phyloP scores from a whole-genome alignment of 345 rosid genomes.

The Hibiscus syriacus region DNA sequence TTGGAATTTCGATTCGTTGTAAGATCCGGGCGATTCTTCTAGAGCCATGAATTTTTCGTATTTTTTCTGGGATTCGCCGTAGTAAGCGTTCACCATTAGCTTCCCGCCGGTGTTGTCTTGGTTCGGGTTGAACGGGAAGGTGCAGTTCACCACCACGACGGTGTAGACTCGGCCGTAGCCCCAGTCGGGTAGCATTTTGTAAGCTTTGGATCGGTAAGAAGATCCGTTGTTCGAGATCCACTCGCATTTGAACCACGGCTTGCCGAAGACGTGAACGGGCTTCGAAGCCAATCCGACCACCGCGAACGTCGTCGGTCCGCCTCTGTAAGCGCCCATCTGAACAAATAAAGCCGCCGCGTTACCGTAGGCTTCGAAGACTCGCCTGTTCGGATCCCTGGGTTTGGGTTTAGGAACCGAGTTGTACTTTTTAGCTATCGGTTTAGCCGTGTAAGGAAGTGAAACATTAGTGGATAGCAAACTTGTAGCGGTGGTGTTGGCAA shows the following conservation, averaged over 20 bases:
- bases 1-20: slow-evolving; percentile 36
- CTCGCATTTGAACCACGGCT: slow-evolving; percentile 73
- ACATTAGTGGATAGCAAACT: neutral
- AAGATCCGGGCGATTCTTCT: slow-evolving; percentile 53
- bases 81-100: slow-evolving; percentile 59
- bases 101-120: slow-evolving; percentile 54
- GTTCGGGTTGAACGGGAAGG: slow-evolving; percentile 49
- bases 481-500: slow-evolving; percentile 5
- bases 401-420: slow-evolving; percentile 11
- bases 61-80: slow-evolving; percentile 35
- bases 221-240: slow-evolving; percentile 62
- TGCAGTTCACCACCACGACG: slow-evolving; percentile 68
- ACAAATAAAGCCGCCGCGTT: slow-evolving; percentile 79
- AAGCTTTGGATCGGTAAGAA: slow-evolving; percentile 50
- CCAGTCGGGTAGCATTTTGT: slow-evolving; percentile 79
- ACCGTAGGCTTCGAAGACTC: slow-evolving; percentile 59
- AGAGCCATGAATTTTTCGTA: slow-evolving; percentile 51
- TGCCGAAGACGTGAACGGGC: slow-evolving; percentile 57
- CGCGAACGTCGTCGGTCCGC: slow-evolving; percentile 61
- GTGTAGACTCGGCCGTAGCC: slow-evolving; percentile 86
- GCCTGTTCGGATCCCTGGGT: slow-evolving; percentile 49
- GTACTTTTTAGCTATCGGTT: slow-evolving; percentile 20
- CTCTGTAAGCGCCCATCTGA: slow-evolving; percentile 80
- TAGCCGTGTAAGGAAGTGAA: too few relatives aligned
- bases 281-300: slow-evolving; percentile 79